A percentile compares a stretch with the other conserved stretches of the same genome.
Conservation (phyloP, 2,329 filamentous ascomycete species). For the Sporothrix variecibatus region DNA sequence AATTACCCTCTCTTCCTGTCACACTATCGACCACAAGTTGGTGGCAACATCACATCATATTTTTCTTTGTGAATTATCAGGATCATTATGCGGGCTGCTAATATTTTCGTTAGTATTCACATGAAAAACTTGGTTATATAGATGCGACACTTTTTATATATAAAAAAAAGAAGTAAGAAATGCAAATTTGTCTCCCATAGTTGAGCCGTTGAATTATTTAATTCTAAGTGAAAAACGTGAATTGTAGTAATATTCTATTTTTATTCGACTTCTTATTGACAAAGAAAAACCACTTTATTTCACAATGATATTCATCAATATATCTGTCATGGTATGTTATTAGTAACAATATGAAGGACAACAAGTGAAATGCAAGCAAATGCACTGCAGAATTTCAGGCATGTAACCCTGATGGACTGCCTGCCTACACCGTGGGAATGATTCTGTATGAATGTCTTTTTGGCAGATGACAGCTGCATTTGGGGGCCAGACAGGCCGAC, state of each 20-base stretch:
- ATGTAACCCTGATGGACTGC: background rate
- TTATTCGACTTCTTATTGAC: too few species aligned
- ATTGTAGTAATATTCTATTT: too few species aligned
- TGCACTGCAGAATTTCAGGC: background rate
- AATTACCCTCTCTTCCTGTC: background rate
- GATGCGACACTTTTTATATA: background rate
- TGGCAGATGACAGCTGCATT: background rate
- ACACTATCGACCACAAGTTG: too few species aligned
- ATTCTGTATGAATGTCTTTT: background rate
- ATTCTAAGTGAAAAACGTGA: too few species aligned
- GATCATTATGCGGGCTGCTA: too few species aligned
- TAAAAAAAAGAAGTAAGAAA: background rate
- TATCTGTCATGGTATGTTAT: background rate
- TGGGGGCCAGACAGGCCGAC: background rate
- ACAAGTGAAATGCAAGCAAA: background rate
- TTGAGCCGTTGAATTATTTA: too few species aligned
- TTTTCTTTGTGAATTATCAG: too few species aligned
- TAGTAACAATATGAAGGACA: background rate
- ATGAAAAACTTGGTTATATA: background rate
- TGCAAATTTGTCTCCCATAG: too few species aligned
- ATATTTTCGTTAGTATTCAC: too few species aligned
- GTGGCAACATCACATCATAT: too few species aligned
- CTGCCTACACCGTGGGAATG: background rate
- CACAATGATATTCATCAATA: background rate
- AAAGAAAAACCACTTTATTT: too few species aligned